A percentile compares a stretch with the other conserved stretches of the same genome.
Evolutionary conservation across 176 grass and related monocot species (phyloP).

Genomic region (Aegilops longissima): DNA sequence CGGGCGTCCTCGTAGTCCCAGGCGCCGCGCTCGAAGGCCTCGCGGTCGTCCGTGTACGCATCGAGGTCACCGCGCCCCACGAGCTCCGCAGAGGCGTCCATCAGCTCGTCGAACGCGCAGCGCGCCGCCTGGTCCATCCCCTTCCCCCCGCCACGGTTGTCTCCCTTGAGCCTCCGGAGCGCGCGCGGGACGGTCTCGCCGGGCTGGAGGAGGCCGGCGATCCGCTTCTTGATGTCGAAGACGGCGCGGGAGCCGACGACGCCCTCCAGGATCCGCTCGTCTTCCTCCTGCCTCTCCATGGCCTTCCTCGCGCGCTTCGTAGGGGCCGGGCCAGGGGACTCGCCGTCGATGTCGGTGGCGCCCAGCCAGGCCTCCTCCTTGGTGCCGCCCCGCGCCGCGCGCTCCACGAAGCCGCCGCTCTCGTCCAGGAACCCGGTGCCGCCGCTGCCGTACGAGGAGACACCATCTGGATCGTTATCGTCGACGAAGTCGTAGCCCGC

Average conservation of each 20-base stretch:
- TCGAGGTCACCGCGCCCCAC: not conserved
- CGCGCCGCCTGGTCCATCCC: not conserved
- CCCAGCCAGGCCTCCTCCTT: not conserved
- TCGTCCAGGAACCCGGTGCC: not conserved
- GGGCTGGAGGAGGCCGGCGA: not conserved
- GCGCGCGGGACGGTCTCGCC: conserved; percentile 3
- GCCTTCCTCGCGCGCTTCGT: not conserved
- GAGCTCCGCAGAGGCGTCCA: not conserved
- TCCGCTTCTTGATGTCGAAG: not conserved
- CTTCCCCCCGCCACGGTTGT: not conserved
- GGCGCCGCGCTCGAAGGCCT: not conserved
- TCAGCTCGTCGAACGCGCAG: conserved; percentile 7
- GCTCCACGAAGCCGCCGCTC: not conserved
- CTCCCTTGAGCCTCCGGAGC: not conserved
- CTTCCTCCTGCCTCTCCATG: not conserved
- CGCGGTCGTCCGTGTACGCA: not conserved
- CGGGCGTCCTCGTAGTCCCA: not conserved
- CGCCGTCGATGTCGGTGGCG: not conserved
- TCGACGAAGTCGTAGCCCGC: not conserved
- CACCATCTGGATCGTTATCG: not conserved
- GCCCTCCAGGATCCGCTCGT: not conserved
- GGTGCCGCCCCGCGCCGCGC: not conserved
- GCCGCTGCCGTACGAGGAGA: too few species aligned
- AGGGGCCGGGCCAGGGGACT: not conserved
- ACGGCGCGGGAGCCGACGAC: not conserved